Evolutionary conservation across 78 protist genomes (phyloP).

Genomic region (Mastigamoeba balamuthi): DNA sequence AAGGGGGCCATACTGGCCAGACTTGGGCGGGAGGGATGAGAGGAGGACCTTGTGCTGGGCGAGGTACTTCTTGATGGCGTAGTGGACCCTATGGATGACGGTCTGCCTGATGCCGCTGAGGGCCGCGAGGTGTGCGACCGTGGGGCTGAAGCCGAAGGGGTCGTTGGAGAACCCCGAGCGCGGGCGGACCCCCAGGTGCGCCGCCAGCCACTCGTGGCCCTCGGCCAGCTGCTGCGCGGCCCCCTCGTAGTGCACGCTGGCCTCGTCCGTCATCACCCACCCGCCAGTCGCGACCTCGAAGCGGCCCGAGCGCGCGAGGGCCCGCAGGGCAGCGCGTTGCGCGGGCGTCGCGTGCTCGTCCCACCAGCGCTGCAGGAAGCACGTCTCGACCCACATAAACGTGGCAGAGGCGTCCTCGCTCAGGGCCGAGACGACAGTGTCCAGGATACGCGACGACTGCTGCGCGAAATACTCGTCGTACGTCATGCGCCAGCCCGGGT

Average conservation of each 20-base stretch:
- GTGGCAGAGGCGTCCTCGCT: not conserved
- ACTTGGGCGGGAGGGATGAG: too few relatives aligned
- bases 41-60: not conserved
- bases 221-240: not conserved
- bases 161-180: not conserved
- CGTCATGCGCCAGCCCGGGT: not conserved
- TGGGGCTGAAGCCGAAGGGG: not conserved
- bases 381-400: not conserved
- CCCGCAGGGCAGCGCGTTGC: not conserved
- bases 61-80: not conserved
- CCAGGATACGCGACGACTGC: not conserved
- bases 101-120: not conserved
- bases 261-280: not conserved
- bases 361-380: not conserved
- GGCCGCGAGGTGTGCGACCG: not conserved
- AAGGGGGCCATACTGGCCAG: too few relatives aligned
- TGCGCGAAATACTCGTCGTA: not conserved
- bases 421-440: not conserved
- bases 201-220: not conserved
- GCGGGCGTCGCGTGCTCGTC: not conserved
- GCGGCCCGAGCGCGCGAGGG: not conserved
- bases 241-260: not conserved
- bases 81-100: not conserved
- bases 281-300: not conserved
- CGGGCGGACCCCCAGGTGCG: not conserved